A percentile compares a stretch with the other conserved stretches of the same genome.
These are phyloP conservation scores for Fraxinus ornus DNA, from an alignment of 305 asterid species.

Conservation along the genomic window DNA sequence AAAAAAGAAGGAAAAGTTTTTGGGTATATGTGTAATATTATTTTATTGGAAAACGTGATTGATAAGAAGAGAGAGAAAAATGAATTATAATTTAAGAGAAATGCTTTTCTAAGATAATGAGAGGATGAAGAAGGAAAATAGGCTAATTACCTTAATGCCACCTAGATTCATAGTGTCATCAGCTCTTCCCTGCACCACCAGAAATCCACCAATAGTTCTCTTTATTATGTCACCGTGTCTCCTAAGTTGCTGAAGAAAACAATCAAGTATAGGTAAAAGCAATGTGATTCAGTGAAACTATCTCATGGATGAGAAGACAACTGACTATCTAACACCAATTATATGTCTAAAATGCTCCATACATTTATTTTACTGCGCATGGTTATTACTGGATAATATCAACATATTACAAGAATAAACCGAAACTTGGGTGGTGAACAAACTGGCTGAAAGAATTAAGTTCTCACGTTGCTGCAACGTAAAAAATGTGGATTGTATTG, in stretches of 20 bases:
- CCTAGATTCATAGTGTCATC: slow-evolving; percentile 99
- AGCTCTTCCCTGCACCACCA: slow-evolving; percentile 78
- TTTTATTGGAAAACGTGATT: too few species aligned
- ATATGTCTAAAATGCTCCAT: neutral
- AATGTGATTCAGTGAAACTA: neutral
- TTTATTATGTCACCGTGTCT: slow-evolving; percentile 89
- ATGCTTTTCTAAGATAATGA: neutral
- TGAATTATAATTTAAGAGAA: neutral
- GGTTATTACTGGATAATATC: neutral
- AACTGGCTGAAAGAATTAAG: slow-evolving; percentile 2
- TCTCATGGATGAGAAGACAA: neutral
- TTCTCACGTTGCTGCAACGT: neutral
- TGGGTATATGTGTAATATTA: too few species aligned
- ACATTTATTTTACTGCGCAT: neutral
- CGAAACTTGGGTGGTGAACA: slow-evolving; percentile 23
- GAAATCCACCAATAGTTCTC: slow-evolving; percentile 73
- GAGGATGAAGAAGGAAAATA: neutral
- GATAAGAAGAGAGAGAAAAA: neutral
- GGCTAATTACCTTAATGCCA: slow-evolving; percentile 71
- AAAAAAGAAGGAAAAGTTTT: too few species aligned
- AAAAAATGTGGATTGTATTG: neutral
- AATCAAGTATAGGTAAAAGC: neutral
- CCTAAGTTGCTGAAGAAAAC: slow-evolving; percentile 64
- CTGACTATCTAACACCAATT: neutral
- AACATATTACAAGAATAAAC: neutral